These are phyloP conservation scores for Bocquillonia castaneifolia DNA, from an alignment of 441 rosid species.

Conservation along the genomic window DNA sequence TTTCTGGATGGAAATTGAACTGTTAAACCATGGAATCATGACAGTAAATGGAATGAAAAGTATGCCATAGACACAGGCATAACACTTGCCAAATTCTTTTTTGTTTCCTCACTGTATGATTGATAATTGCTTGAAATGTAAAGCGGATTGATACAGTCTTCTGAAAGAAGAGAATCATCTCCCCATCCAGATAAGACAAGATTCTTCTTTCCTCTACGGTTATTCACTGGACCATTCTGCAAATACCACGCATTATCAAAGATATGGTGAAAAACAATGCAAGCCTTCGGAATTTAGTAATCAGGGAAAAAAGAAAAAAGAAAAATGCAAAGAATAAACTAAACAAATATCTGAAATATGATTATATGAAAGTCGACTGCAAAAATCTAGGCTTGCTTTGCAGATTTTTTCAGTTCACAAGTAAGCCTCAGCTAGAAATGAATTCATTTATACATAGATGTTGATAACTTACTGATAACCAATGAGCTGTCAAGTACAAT, in stretches of 20 bases:
- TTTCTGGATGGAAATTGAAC: constrained; percentile 44
- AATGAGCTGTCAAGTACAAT: neutral
- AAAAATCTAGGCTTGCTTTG: neutral
- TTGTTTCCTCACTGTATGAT: constrained; percentile 66
- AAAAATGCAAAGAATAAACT: neutral
- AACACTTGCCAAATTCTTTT: constrained; percentile 60
- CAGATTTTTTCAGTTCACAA: neutral
- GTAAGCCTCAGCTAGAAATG: neutral
- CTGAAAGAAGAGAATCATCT: constrained; percentile 69
- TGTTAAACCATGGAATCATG: constrained; percentile 14
- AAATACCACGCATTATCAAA: constrained; percentile 20
- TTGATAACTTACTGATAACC: neutral
- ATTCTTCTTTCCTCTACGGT: constrained; percentile 86
- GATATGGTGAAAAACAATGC: neutral
- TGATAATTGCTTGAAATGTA: constrained; percentile 53
- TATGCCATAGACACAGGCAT: constrained; percentile 5
- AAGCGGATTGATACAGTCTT: constrained; percentile 63
- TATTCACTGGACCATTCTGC: constrained; percentile 68
- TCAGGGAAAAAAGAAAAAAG: neutral
- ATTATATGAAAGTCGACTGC: too few relatives aligned
- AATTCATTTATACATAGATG: neutral
- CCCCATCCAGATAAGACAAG: constrained; percentile 94
- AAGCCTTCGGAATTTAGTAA: neutral
- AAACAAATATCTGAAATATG: too few relatives aligned
- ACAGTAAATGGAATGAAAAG: constrained; percentile 17